Evolutionary conservation across 805 yeast species (phyloP), one percentile per base, ranked within the genome.

Genomic region (Pichia kluyveri): DNA sequence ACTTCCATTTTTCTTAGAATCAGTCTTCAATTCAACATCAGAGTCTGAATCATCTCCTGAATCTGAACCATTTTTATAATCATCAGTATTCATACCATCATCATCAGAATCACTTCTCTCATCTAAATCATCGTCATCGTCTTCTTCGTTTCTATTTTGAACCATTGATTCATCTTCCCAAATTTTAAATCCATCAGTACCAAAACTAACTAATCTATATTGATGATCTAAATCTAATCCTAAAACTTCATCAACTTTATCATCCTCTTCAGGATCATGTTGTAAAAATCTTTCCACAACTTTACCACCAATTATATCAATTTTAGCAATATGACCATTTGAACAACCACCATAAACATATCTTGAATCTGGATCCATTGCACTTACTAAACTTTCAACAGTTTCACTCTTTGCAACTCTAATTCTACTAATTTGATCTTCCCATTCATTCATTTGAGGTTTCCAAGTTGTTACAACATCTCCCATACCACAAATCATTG

Each of bases 381-480:
- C 71, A 10, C 85, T 72, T 6, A 80, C 69, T 3, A 87, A 64
- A 30, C 85, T 73, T 59, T 89, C 96, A 17, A 89, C 76, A 18
- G 91, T 82, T 41, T 75, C 84, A 31, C 57, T 60, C 48, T 75
- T 79, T 38, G 79, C 71, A 9, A 90, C 71, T 53, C 80, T 80
- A 18, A 91, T 76, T 49, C 98, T 70, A 12, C 85, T 76, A 43
- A 88, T 71, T 66, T 91, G 97, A 63, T 91, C 97, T 50, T 69
- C 72, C 51, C 80, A 74, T 40, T 76, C 76, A 59, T 86, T 87
- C 59, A 77, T 76, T 31, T 77, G 71, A 28, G 83, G 80, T 56
- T 78, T 80, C 99, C 99, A 91, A 14, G 85, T 70, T 0, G 98
- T 88, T 8, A 88, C 72, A 14, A 87, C 77, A 59, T 84, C 93